Evolutionary conservation across 768 basidiomycete species (phyloP).

Genomic region (Lactarius sp.): DNA sequence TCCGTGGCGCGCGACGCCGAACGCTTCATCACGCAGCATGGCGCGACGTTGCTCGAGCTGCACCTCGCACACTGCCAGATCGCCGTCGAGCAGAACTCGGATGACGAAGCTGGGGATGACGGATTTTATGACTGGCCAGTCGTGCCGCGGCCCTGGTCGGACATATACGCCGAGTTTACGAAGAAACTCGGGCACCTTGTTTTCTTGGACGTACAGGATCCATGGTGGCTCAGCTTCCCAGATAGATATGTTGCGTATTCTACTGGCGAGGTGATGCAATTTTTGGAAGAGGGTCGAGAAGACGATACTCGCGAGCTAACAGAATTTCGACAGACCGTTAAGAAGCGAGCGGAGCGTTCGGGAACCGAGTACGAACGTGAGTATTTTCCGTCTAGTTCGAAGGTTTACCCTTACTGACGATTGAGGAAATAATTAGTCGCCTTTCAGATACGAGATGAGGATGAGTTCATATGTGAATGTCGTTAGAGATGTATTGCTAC

Average conservation of each 20-base stretch:
- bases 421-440: neutral
- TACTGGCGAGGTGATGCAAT: constrained; percentile 6
- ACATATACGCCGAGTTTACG: constrained; percentile 2
- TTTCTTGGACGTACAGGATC: constrained; percentile 12
- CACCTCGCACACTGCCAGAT: constrained; percentile 16
- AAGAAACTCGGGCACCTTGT: constrained; percentile 9
- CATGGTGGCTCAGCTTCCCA: constrained; percentile 21
- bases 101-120: neutral
- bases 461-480: constrained; percentile 19
- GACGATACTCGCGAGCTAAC: constrained; percentile 3
- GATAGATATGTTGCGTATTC: constrained; percentile 15
- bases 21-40: constrained; percentile 9
- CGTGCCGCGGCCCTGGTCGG: constrained; percentile 16
- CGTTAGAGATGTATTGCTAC: constrained; percentile 3
- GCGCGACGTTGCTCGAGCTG: constrained; percentile 10
- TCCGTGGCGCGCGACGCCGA: constrained; percentile 14
- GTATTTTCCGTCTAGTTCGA: neutral
- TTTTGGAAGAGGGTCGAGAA: constrained; percentile 11
- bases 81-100: constrained; percentile 1
- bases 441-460: constrained; percentile 11
- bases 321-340: neutral
- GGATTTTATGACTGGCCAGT: neutral
- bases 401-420: neutral
- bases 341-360: neutral
- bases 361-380: constrained; percentile 10